A percentile compares a stretch with the other conserved stretches of the same genome.
phyloP scores from a whole-genome alignment of 2,329 filamentous ascomycete genomes.

The Calonectria crousiana region DNA sequence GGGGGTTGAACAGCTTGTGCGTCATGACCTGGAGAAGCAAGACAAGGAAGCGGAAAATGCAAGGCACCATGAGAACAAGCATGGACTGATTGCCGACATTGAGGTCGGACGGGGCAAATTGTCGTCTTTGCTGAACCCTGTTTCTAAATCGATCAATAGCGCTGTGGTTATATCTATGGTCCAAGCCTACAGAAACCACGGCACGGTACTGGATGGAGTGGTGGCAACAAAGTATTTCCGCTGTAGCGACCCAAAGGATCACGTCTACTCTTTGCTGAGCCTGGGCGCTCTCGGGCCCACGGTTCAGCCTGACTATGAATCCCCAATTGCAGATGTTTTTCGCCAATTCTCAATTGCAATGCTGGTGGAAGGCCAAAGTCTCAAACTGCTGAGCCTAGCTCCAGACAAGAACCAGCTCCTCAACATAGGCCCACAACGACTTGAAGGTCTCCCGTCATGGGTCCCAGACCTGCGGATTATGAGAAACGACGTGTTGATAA shows the following conservation, averaged over 20 bases:
- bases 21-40: background rate
- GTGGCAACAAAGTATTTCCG: background rate
- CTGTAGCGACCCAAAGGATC: background rate
- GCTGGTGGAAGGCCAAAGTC: background rate
- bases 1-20: background rate
- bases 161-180: background rate
- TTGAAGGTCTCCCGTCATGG: background rate
- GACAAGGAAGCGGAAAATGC: background rate
- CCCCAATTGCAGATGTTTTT: background rate
- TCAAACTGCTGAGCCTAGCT: background rate
- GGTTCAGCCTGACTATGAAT: background rate
- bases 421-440: background rate
- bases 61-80: background rate
- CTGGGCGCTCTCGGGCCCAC: background rate
- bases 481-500: background rate
- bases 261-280: background rate
- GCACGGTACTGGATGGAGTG: background rate
- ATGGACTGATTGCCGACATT: background rate
- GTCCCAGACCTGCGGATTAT: background rate
- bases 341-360: background rate
- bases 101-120: background rate
- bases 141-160: background rate
- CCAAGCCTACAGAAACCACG: background rate
- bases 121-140: background rate
- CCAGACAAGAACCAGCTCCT: background rate